Evolutionary conservation across 202 grass and related monocot genomes (phyloP).

Genomic region (Tripidium arundinaceum): DNA sequence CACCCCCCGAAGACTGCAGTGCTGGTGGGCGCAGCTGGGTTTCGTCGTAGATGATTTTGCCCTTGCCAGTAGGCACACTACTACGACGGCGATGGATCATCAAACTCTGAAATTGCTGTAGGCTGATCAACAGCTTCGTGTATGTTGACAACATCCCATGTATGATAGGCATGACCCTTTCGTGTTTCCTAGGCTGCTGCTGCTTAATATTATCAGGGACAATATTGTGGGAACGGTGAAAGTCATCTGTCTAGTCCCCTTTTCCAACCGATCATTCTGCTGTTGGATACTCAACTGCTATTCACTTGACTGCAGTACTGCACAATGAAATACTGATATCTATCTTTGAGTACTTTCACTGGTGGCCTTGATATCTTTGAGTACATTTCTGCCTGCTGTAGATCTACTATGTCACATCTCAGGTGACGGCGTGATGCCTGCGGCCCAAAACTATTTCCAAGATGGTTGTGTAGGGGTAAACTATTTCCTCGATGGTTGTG

Average conservation of each 20-base stretch:
- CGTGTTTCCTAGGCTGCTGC: neutral
- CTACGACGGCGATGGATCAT: too few relatives aligned
- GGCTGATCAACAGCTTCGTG: slow-evolving; percentile 2
- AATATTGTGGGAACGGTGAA: neutral
- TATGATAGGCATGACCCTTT: neutral
- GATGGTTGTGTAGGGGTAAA: too few relatives aligned
- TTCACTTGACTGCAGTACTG: too few relatives aligned
- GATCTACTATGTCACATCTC: neutral
- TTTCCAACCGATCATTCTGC: neutral
- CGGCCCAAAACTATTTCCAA: too few relatives aligned
- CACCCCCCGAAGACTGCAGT: neutral
- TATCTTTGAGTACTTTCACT: neutral
- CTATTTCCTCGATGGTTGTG: too few relatives aligned
- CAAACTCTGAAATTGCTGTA: neutral
- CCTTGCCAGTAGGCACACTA: neutral
- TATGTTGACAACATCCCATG: slow-evolving; percentile 12
- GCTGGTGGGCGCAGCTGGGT: neutral
- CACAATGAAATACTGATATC: neutral
- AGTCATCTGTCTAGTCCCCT: neutral
- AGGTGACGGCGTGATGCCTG: neutral
- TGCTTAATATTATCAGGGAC: neutral
- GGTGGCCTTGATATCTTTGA: neutral
- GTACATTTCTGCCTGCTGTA: neutral
- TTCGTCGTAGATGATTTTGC: neutral
- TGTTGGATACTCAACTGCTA: neutral